A percentile compares a stretch with the other conserved stretches of the same genome.
Evolutionary conservation across 208 protist species (phyloP).

Genomic region (Leishmania arabica): DNA sequence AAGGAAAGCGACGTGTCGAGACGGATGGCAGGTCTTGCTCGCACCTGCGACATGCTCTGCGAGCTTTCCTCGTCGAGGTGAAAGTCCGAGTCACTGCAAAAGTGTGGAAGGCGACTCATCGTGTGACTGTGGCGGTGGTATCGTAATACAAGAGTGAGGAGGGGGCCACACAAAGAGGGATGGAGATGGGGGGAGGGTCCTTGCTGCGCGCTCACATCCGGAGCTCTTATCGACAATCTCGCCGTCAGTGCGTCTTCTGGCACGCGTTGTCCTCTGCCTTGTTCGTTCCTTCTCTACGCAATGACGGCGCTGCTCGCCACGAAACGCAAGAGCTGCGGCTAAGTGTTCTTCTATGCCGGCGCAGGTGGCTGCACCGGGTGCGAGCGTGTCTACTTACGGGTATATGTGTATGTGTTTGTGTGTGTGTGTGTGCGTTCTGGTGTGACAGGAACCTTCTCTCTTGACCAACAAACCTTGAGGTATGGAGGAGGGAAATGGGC

Average conservation of each 20-base stretch:
- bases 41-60: constrained; percentile 44
- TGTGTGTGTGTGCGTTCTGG: not conserved
- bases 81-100: constrained; percentile 16
- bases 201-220: not conserved
- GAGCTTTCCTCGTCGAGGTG: constrained; percentile 30
- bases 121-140: not conserved
- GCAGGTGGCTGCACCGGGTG: not conserved
- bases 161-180: not conserved
- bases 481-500: not conserved
- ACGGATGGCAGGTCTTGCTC: constrained; percentile 38
- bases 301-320: not conserved
- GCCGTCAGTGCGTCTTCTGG: not conserved
- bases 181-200: not conserved
- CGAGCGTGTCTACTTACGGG: not conserved
- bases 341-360: not conserved
- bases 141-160: not conserved
- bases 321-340: not conserved
- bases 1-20: constrained; percentile 37
- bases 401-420: not conserved
- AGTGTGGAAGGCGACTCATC: constrained; percentile 17
- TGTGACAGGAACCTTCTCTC: not conserved
- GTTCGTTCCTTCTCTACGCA: not conserved
- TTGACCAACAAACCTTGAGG: not conserved
- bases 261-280: too few species aligned
- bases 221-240: not conserved